Evolutionary conservation across 139 green algal species (phyloP), one percentile per base, ranked within the genome.

Genomic region (Tetraselmis striata): DNA sequence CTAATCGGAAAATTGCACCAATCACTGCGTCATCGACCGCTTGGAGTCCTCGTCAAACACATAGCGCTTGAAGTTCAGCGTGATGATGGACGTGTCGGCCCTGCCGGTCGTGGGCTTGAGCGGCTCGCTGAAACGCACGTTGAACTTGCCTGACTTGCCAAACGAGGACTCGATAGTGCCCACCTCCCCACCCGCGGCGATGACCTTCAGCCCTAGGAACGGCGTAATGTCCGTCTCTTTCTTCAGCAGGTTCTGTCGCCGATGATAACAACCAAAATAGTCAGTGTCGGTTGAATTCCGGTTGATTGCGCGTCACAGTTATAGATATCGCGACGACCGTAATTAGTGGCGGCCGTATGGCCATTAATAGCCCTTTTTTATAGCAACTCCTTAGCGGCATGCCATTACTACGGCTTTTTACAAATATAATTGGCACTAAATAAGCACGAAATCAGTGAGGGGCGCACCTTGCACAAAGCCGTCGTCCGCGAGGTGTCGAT

Each of bases 111-210:
- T n/a, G 1, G 74, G 29, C 1, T 30, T 59, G 0, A 92, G 26
- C 2, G 88, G 88, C 0, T 29, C 31, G 0, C 80, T 23, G 31
- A 96, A 95, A 29, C 81, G 23, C 2, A 95, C 92, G 59, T 91
- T 95, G 81, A 97, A 92, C 85, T 97, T 97, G 25, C 95, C 95
- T 31, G 87, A 93, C 80, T 95, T 97, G 58, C 95, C 95, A 88
- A 98, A 98, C 0, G 89, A 81, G 0, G 90, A 89, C 27, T 92
- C 85, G n/a, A 98, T 94, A 1, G 77, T 84, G 30, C 94, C 94
- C 28, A 82, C 80, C 59, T 90, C 85, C 0, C 92, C 88, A 1
- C 75, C 30, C 0, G 18, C 30, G 2, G 59, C 27, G 22, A 84
- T 76, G 28, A 94, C 90, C 81, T 89, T 86, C 79, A 95, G 90